These are phyloP conservation scores for Camelina hispida DNA, from an alignment of 345 rosid species.

Conservation along the genomic window DNA sequence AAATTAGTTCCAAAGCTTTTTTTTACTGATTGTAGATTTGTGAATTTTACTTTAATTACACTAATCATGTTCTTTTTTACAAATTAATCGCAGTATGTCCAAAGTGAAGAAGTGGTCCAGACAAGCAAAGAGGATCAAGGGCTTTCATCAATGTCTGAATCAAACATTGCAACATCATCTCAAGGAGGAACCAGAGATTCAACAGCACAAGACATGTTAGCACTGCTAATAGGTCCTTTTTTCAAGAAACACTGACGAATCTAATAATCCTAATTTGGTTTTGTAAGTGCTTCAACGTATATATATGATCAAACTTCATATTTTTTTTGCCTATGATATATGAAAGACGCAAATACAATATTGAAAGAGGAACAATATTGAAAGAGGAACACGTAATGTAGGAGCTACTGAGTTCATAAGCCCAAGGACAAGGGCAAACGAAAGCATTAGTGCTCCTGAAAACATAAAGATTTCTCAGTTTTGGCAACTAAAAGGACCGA, in stretches of 20 bases:
- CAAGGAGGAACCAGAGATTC: constrained; percentile 21
- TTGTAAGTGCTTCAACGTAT: background rate
- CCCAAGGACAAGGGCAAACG: constrained; percentile 38
- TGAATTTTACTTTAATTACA: background rate
- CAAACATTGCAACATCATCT: background rate
- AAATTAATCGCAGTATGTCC: constrained; percentile 26
- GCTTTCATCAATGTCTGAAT: constrained; percentile 11
- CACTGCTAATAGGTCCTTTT: constrained; percentile 35
- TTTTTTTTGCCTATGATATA: background rate
- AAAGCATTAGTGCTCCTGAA: constrained; percentile 46
- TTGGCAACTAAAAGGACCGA: constrained; percentile 51
- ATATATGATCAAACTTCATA: background rate
- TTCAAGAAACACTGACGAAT: constrained; percentile 3
- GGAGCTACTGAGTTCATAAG: constrained; percentile 45
- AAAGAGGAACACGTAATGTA: constrained; percentile 1
- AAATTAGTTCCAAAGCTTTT: background rate
- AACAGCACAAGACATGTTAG: constrained; percentile 31
- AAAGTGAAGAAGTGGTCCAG: constrained; percentile 11
- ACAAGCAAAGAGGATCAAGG: background rate
- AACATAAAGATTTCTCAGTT: background rate
- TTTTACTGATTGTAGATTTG: background rate
- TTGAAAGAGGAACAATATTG: background rate
- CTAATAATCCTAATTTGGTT: background rate
- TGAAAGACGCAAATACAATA: background rate
- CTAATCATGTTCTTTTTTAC: background rate